Evolutionary conservation across 106 monocot species (phyloP).

Genomic region (Xerophyta viscosa): DNA sequence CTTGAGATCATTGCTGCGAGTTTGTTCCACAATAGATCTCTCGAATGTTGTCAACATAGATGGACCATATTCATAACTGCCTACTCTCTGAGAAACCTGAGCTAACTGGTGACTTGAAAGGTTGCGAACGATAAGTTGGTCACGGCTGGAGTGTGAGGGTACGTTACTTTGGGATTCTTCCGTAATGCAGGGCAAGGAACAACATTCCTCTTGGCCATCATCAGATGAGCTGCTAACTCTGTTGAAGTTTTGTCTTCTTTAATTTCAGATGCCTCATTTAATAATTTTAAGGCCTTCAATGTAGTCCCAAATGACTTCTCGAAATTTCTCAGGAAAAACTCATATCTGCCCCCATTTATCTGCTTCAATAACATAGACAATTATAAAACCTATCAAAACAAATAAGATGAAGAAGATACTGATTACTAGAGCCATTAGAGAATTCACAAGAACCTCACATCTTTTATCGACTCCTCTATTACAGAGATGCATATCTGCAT

Average conservation of each 20-base stretch:
- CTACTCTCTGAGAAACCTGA: slow-evolving; percentile 13
- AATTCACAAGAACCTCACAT: slow-evolving; percentile 41
- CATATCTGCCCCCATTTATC: slow-evolving; percentile 68
- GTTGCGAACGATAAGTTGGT: slow-evolving; percentile 42
- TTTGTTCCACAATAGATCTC: slow-evolving; percentile 70
- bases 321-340: slow-evolving; percentile 69
- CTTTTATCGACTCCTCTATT: slow-evolving; percentile 63
- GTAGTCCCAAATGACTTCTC: slow-evolving; percentile 87
- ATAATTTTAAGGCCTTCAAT: slow-evolving; percentile 51
- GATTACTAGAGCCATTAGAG: background rate
- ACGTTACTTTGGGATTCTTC: slow-evolving; percentile 17
- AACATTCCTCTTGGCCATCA: too few relatives aligned
- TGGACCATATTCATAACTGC: slow-evolving; percentile 19
- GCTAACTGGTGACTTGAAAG: slow-evolving; percentile 29
- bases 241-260: too few relatives aligned
- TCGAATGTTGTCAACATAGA: slow-evolving; percentile 48
- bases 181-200: background rate
- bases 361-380: slow-evolving; percentile 8
- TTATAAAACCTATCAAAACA: background rate
- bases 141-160: slow-evolving; percentile 8
- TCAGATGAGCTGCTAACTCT: too few relatives aligned
- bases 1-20: slow-evolving; percentile 84
- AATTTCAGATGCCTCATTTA: slow-evolving; percentile 21
- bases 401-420: background rate
- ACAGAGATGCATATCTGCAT: slow-evolving; percentile 80